A percentile compares a stretch with the other conserved stretches of the same genome.
These are phyloP conservation scores for Phialophora chinensis DNA, from an alignment of 2,329 filamentous ascomycete species.

Conservation along the genomic window DNA sequence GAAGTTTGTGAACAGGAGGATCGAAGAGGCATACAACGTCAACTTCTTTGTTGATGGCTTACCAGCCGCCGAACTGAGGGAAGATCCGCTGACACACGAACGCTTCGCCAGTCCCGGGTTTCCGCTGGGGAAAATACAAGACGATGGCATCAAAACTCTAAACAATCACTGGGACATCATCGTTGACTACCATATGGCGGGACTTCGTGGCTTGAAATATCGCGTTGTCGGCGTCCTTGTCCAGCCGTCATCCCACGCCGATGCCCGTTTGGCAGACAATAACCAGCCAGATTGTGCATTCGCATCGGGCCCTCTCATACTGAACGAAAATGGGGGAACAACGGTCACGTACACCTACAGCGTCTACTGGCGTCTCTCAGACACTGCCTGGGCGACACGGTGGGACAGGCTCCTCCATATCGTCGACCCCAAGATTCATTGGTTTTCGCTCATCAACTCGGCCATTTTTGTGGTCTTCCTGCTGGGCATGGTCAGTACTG, in stretches of 20 bases:
- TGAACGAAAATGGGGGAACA: constrained; percentile 68
- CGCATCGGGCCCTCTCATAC: constrained; percentile 53
- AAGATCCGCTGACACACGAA: constrained; percentile 75
- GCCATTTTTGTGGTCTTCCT: constrained; percentile 93
- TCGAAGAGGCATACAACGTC: constrained; percentile 84
- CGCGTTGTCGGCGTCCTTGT: constrained; percentile 93
- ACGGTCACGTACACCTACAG: constrained; percentile 88
- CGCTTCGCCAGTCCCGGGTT: constrained; percentile 94
- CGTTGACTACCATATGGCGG: constrained; percentile 84
- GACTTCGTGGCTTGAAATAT: constrained; percentile 68
- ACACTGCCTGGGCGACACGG: constrained; percentile 90
- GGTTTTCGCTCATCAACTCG: constrained; percentile 97
- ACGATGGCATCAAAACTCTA: constrained; percentile 65
- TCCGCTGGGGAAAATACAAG: constrained; percentile 67
- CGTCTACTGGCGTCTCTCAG: constrained; percentile 83
- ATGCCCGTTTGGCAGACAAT: constrained; percentile 51
- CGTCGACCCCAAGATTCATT: constrained; percentile 96
- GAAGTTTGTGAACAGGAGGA: constrained; percentile 80
- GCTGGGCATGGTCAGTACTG: constrained; percentile 88
- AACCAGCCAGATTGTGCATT: constrained; percentile 68
- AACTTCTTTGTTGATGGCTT: constrained; percentile 97
- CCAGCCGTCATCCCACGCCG: constrained; percentile 71
- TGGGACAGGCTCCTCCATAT: constrained; percentile 99
- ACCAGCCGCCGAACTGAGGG: constrained; percentile 82
- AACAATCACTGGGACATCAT: constrained; percentile 97